Evolutionary conservation across 768 basidiomycete species (phyloP).

Genomic region (Podaxis rugospora): DNA sequence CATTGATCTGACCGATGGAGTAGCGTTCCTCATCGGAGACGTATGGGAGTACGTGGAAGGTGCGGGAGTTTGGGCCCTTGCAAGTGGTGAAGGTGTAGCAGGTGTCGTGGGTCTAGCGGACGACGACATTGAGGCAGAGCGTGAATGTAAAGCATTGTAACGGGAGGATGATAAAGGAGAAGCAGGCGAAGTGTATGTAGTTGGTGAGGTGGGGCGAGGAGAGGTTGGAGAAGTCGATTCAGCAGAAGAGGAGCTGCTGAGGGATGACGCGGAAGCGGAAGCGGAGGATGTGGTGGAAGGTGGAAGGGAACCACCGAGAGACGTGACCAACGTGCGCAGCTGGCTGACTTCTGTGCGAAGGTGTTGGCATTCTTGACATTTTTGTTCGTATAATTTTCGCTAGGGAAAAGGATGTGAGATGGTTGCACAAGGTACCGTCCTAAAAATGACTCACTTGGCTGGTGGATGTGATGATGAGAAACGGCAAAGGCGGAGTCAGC

Average conservation of each 20-base stretch:
- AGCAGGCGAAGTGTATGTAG: slow-evolving; percentile 29
- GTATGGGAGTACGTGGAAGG: slow-evolving; percentile 27
- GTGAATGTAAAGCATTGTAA: slow-evolving; percentile 47
- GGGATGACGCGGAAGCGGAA: slow-evolving; percentile 32
- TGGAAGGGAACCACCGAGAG: slow-evolving; percentile 31
- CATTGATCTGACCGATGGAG: slow-evolving; percentile 1
- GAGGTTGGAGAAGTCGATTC: slow-evolving; percentile 45
- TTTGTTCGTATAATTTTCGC: slow-evolving; percentile 60
- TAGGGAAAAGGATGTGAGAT: slow-evolving; percentile 23
- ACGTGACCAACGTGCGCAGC: slow-evolving; percentile 42
- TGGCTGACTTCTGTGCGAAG: slow-evolving; percentile 65
- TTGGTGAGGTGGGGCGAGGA: slow-evolving; percentile 32
- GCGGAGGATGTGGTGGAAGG: slow-evolving; percentile 28
- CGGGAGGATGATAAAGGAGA: slow-evolving; percentile 42
- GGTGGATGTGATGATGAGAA: slow-evolving; percentile 11
- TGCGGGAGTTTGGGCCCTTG: slow-evolving; percentile 37
- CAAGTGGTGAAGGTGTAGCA: slow-evolving; percentile 32
- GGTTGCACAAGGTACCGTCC: slow-evolving; percentile 11
- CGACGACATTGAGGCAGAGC: slow-evolving; percentile 52
- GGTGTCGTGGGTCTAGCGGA: slow-evolving; percentile 39
- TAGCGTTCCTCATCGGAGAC: slow-evolving; percentile 18
- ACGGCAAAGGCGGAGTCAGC: slow-evolving; percentile 13
- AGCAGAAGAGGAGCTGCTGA: slow-evolving; percentile 19
- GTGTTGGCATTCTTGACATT: slow-evolving; percentile 67
- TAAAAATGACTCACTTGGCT: slow-evolving; percentile 56